Conservation (phyloP, 2,329 filamentous ascomycete genomes). For the Diplodia corticola region DNA sequence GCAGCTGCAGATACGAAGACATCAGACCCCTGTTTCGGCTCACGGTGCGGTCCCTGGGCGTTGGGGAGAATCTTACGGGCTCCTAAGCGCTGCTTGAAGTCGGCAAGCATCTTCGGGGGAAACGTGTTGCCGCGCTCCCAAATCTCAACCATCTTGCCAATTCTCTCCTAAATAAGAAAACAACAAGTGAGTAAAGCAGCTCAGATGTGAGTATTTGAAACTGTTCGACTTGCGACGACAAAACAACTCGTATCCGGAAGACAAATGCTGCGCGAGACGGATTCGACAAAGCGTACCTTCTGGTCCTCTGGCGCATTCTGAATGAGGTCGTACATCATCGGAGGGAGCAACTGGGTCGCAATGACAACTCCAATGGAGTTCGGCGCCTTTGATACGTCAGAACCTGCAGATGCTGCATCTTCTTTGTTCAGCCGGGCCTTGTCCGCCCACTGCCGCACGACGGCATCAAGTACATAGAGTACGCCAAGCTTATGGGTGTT, state of each 20-base stretch:
- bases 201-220: background rate
- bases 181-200: constrained; percentile 8
- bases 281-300: constrained; percentile 73
- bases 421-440: constrained; percentile 86
- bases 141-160: constrained; percentile 92
- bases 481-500: constrained; percentile 97
- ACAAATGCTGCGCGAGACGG: constrained; percentile 16
- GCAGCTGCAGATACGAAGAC: constrained; percentile 23
- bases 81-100: constrained; percentile 65
- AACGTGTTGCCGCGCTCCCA: constrained; percentile 97
- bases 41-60: background rate
- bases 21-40: constrained; percentile 25
- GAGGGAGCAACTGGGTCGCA: constrained; percentile 89
- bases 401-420: constrained; percentile 73
- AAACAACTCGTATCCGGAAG: background rate
- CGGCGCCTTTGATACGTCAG: constrained; percentile 17
- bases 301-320: constrained; percentile 86
- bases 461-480: constrained; percentile 99
- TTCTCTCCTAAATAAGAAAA: constrained; percentile 69
- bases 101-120: constrained; percentile 72
- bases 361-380: constrained; percentile 58
- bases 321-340: constrained; percentile 93
- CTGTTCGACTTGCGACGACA: background rate
- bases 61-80: constrained; percentile 15
- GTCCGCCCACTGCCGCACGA: constrained; percentile 98